These are phyloP conservation scores for Nannizzia gypsea DNA, from an alignment of 2,329 filamentous ascomycete genomes.

Conservation along the genomic window DNA sequence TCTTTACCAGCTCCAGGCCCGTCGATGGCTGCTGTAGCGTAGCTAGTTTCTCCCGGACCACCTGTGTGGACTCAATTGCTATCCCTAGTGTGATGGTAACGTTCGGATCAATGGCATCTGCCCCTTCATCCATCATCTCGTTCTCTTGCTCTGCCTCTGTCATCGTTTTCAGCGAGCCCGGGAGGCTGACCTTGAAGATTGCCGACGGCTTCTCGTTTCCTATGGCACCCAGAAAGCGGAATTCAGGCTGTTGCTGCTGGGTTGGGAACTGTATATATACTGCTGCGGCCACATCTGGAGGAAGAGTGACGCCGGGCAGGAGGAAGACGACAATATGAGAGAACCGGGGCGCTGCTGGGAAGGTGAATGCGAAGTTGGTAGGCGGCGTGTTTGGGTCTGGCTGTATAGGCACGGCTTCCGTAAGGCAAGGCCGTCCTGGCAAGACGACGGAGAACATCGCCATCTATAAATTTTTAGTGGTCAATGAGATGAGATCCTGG, in stretches of 20 bases:
- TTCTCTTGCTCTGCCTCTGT: conserved; percentile 29
- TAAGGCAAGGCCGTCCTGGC: conserved; percentile 49
- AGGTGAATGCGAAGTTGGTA: conserved; percentile 55
- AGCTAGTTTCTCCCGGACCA: conserved; percentile 59
- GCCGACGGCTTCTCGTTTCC: conserved; percentile 84
- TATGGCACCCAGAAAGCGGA: conserved; percentile 78
- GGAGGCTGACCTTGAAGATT: conserved; percentile 62
- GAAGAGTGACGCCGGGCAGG: conserved; percentile 63
- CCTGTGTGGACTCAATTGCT: conserved; percentile 61
- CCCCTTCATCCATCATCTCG: conserved; percentile 39
- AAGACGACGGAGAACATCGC: conserved; percentile 51
- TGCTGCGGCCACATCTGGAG: conserved; percentile 65
- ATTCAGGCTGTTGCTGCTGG: conserved; percentile 39
- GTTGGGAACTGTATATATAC: conserved; percentile 72
- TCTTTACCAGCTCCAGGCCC: conserved; percentile 22
- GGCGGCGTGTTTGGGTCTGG: conserved; percentile 44
- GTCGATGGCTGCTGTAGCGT: conserved; percentile 37
- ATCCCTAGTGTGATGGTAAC: conserved; percentile 65
- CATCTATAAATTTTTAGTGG: neutral
- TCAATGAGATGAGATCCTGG: neutral
- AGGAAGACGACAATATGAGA: conserved; percentile 79
- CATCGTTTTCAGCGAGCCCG: conserved; percentile 11
- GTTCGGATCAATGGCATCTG: conserved; percentile 19
- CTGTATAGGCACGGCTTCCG: conserved; percentile 40
- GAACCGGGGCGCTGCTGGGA: conserved; percentile 50